Percentiles rank a stretch among this genome's conserved stretches.
phyloP scores from a whole-genome alignment of 306 rosid genomes.

The Morella rubra region DNA sequence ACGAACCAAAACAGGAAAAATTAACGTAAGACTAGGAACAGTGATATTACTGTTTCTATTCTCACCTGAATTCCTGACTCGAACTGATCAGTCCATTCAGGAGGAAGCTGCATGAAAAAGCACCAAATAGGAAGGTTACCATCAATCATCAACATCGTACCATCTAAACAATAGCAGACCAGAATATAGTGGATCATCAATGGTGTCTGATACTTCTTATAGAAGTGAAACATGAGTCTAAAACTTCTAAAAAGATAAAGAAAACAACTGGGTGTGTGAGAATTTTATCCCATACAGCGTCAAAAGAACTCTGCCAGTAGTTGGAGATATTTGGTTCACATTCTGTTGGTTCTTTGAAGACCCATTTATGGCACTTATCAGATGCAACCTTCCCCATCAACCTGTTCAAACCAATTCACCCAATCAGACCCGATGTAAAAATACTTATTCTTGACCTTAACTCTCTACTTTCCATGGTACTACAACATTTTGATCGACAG shows the following conservation, averaged over 20 bases:
- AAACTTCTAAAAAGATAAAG: background rate
- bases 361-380: conserved; percentile 99
- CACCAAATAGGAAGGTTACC: conserved; percentile 36
- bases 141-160: conserved; percentile 35
- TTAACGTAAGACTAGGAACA: conserved; percentile 5
- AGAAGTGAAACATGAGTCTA: background rate
- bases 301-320: conserved; percentile 99
- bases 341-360: conserved; percentile 96
- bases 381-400: conserved; percentile 99
- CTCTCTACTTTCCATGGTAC: conserved; percentile 22
- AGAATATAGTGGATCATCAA: background rate
- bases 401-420: conserved; percentile 46
- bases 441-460: background rate
- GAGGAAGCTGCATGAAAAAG: conserved; percentile 85
- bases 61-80: conserved; percentile 99
- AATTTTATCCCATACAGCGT: conserved; percentile 66
- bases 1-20: conserved; percentile 7
- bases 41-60: conserved; percentile 27
- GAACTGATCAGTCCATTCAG: conserved; percentile 98
- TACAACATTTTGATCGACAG: conserved; percentile 15
- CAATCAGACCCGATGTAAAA: conserved; percentile 26
- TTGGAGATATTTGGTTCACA: conserved; percentile 95
- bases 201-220: background rate
- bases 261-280: background rate
- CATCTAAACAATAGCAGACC: conserved; percentile 26